Base-by-base conservation (phyloP, 371 early-diverging fungal species). In the Amoeboaphelidium occidentale region DNA sequence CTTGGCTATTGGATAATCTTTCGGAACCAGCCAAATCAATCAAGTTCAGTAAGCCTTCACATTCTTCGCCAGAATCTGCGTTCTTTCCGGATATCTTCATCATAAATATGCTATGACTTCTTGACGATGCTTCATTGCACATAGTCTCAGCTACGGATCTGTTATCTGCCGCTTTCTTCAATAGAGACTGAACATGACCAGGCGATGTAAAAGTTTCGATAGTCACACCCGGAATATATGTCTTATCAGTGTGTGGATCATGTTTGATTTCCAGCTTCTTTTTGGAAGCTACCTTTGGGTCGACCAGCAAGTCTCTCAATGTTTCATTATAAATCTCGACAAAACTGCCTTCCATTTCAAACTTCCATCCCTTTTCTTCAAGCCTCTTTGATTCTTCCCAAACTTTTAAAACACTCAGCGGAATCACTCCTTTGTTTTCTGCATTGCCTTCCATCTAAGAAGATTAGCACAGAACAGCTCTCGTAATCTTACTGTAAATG, bases 11-110 rank as follows among this genome's bases (percentile, higher is more conserved):
- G 0, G 79, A 71, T 17, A 97, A 63, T 28, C 96, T 91, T 73
- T 99, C 98, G 24, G 97, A 97, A 61, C 99, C 99, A 28, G 99
- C 99, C 59, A 99, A 67, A 79, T 99, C 99, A 47, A 97, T 94
- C 50, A 99, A 70, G 55, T 79, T 86, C 25, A 97, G 68, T 13
- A 75, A 65, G 2, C 96, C 92, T 20, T 67, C 60, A 17, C 69
- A 67, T 2, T 58, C 58, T 60, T 90, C 87, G 17, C 68, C 70
- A 0, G 82, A 81, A 4, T 70, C 51, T 0, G 63, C 25, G 60
- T 93, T 90, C 25, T 53, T 55, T 26, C 92, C 90, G 2, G 65
- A 58, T 0, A 97, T 56, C 6, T 75, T 69, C 24, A 97, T 61
- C 17, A 80, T 83, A 55, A 89, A 89, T 17, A 91, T 86, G 54